A percentile compares a stretch with the other conserved stretches of the same genome.
phyloP scores from a whole-genome alignment of 805 yeast species.

The Ogataea pilisensis region DNA sequence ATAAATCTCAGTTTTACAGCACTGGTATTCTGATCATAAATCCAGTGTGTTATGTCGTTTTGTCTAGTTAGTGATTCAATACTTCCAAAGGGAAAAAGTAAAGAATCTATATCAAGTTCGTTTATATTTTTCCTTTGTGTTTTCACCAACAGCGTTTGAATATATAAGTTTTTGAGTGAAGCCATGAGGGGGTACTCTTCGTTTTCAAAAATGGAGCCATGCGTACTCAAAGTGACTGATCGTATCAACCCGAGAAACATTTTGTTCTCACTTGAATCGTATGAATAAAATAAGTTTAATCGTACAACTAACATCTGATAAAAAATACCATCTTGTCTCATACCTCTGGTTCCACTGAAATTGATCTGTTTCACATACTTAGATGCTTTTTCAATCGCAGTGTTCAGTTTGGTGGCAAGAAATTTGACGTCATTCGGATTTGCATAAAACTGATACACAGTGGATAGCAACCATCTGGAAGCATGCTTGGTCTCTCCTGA shows the following conservation, averaged over 20 bases:
- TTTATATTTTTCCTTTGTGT: conserved; percentile 4
- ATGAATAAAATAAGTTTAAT: conserved; percentile 18
- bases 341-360: neutral
- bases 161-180: conserved; percentile 7
- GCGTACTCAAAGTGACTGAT: conserved; percentile 4
- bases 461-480: conserved; percentile 8
- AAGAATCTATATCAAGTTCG: conserved; percentile 4
- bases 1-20: conserved; percentile 7
- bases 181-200: conserved; percentile 11
- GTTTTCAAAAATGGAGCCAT: conserved; percentile 10
- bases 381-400: neutral
- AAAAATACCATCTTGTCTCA: conserved; percentile 9
- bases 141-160: no score
- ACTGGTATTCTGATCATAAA: conserved; percentile 13
- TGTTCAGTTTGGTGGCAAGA: neutral
- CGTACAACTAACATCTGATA: conserved; percentile 20
- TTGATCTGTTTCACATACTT: neutral
- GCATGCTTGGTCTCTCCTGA: neutral
- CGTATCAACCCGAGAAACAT: conserved; percentile 15
- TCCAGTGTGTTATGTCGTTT: conserved; percentile 16
- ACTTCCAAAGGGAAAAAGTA: conserved; percentile 13
- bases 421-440: neutral
- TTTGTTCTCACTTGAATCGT: conserved; percentile 19
- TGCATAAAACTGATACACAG: conserved; percentile 6
- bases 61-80: conserved; percentile 7